These are phyloP conservation scores for Trametes coccinea DNA, from an alignment of 768 basidiomycete genomes.

Conservation along the genomic window DNA sequence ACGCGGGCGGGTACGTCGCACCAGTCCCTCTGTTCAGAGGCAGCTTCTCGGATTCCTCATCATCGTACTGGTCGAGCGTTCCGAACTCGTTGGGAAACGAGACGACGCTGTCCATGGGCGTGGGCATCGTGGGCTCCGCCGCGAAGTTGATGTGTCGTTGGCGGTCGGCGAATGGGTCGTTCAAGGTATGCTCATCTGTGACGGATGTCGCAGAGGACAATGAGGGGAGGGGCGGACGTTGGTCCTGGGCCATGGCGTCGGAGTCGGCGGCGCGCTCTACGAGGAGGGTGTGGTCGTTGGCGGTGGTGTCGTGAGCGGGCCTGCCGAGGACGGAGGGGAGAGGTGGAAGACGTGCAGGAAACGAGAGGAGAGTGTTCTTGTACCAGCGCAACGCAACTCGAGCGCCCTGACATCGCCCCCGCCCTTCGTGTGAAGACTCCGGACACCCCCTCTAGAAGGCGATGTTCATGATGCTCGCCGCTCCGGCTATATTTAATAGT, in stretches of 20 bases:
- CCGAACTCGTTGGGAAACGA: conserved; percentile 56
- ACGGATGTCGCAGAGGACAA: conserved; percentile 39
- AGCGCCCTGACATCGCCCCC: conserved; percentile 17
- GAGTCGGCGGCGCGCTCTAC: background rate
- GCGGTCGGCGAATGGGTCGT: conserved; percentile 76
- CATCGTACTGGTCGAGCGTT: conserved; percentile 45
- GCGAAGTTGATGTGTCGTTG: conserved; percentile 59
- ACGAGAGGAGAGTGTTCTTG: conserved; percentile 14
- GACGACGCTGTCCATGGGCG: conserved; percentile 58
- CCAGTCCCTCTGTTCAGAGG: conserved; percentile 63
- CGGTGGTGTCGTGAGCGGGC: conserved; percentile 5
- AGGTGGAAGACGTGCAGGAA: conserved; percentile 18
- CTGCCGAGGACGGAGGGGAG: conserved; percentile 13
- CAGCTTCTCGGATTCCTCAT: conserved; percentile 78
- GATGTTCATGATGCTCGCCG: background rate
- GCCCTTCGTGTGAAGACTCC: conserved; percentile 9
- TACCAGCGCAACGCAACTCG: conserved; percentile 5
- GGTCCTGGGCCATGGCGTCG: conserved; percentile 28
- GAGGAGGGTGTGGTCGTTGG: background rate
- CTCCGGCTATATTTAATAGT: background rate
- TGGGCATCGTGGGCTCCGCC: conserved; percentile 54
- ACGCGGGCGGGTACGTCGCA: conserved; percentile 76
- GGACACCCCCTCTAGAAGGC: conserved; percentile 3
- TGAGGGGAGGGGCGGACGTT: conserved; percentile 31
- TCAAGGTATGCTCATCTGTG: conserved; percentile 38